Evolutionary conservation across 2,329 filamentous ascomycete species (phyloP).

Genomic region (Pleurostoma richardsiae): DNA sequence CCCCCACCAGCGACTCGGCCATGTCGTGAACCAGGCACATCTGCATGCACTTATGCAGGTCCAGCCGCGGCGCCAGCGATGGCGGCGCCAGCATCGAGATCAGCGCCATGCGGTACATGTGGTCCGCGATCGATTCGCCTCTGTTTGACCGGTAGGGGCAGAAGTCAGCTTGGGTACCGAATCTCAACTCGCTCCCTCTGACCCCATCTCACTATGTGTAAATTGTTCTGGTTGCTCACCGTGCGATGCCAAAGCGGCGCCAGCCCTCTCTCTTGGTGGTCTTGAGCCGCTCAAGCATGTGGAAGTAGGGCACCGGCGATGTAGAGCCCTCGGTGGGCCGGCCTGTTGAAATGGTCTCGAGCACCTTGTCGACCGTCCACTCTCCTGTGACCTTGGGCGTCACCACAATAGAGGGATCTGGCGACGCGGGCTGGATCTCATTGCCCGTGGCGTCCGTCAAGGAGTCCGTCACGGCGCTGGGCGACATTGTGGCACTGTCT

Average conservation of each 20-base stretch:
- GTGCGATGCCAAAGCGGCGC: conserved; percentile 75
- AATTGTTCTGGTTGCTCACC: conserved; percentile 29
- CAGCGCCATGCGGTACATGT: conserved; percentile 99
- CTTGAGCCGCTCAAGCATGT: conserved; percentile 89
- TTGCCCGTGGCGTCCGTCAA: too few relatives aligned
- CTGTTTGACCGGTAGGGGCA: conserved; percentile 25
- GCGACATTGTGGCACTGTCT: too few relatives aligned
- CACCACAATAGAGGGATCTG: conserved; percentile 28
- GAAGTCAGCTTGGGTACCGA: not conserved
- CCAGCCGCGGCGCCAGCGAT: conserved; percentile 63
- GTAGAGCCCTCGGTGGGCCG: conserved; percentile 54
- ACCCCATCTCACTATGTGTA: not conserved
- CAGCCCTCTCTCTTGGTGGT: conserved; percentile 95
- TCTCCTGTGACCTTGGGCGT: conserved; percentile 35
- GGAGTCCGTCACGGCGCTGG: too few relatives aligned
- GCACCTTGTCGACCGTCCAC: conserved; percentile 58
- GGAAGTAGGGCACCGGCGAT: conserved; percentile 88
- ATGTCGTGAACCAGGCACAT: conserved; percentile 98
- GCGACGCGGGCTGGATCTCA: not conserved
- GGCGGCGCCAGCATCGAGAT: conserved; percentile 89
- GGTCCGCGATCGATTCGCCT: conserved; percentile 91
- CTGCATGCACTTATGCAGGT: conserved; percentile 79
- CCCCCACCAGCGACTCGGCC: conserved; percentile 90
- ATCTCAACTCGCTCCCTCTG: too few relatives aligned
- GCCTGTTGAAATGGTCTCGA: conserved; percentile 56